Conservation (phyloP, 108 stramenopile species). For the Skeletonema costatum region DNA sequence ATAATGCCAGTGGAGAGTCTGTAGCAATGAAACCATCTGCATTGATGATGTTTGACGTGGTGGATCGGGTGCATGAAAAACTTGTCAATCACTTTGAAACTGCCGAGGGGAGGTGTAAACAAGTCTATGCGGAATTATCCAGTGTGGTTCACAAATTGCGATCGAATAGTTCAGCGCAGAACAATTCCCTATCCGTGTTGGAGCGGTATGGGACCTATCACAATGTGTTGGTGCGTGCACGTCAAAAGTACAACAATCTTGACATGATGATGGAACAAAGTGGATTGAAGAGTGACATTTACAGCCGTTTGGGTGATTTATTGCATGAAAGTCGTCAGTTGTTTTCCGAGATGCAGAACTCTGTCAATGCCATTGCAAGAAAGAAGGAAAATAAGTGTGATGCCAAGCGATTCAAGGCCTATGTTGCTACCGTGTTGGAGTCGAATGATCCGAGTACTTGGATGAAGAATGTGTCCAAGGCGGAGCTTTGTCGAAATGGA, state of each 20-base stretch:
- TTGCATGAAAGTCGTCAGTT: slow-evolving; percentile 24
- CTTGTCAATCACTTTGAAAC: slow-evolving; percentile 14
- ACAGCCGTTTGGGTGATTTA: slow-evolving; percentile 9
- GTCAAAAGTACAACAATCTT: slow-evolving; percentile 16
- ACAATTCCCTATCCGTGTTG: neutral
- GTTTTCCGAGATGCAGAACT: slow-evolving; percentile 22
- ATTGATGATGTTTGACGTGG: slow-evolving; percentile 5
- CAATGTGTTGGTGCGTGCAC: slow-evolving; percentile 33
- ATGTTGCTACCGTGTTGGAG: slow-evolving; percentile 39
- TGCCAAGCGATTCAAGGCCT: slow-evolving; percentile 39
- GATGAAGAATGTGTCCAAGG: slow-evolving; percentile 26
- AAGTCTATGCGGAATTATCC: slow-evolving; percentile 22
- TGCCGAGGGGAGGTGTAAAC: slow-evolving; percentile 28
- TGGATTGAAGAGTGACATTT: slow-evolving; percentile 17
- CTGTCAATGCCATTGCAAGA: slow-evolving; percentile 1
- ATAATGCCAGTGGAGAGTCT: slow-evolving; percentile 18
- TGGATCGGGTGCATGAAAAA: neutral
- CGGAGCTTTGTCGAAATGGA: slow-evolving; percentile 21
- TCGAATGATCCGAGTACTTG: slow-evolving; percentile 36
- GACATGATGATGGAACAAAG: slow-evolving; percentile 2
- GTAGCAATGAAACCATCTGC: slow-evolving; percentile 12
- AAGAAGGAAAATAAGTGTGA: slow-evolving; percentile 34
- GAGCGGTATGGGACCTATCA: slow-evolving; percentile 39
- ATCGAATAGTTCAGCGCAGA: neutral
- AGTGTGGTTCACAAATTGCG: slow-evolving; percentile 29